These are phyloP conservation scores for Microstegium vimineum DNA, from an alignment of 176 grass and related monocot species.

Conservation along the genomic window DNA sequence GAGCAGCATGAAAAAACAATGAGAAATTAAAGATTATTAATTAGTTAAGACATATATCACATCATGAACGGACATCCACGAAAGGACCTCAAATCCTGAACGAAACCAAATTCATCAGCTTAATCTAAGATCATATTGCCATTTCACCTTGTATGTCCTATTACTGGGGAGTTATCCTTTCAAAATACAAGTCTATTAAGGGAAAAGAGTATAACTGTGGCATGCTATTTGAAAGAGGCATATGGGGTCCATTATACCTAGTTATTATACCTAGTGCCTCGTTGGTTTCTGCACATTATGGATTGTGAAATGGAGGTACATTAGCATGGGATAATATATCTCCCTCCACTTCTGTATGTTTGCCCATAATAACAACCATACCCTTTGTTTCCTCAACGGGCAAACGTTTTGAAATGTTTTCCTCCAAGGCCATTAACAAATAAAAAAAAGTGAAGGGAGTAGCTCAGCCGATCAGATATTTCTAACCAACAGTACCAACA, in stretches of 20 bases:
- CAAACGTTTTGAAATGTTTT: background rate
- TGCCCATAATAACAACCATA: background rate
- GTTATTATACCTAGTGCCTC: background rate
- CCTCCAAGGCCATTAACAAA: background rate
- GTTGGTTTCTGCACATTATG: background rate
- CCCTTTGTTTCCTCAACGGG: background rate
- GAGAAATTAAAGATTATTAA: constrained; percentile 22
- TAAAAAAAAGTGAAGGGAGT: background rate
- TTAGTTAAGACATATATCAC: background rate
- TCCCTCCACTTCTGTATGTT: background rate
- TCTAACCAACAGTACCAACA: background rate
- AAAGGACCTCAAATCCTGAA: background rate
- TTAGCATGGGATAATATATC: constrained; percentile 11
- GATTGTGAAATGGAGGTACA: constrained; percentile 8
- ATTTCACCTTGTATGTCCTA: background rate
- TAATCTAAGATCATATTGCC: background rate
- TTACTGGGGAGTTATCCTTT: background rate
- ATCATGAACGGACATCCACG: background rate
- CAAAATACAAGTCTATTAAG: background rate
- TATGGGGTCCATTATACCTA: background rate
- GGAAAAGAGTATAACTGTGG: background rate
- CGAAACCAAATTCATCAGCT: constrained; percentile 9
- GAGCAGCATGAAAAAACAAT: constrained; percentile 20
- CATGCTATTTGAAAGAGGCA: constrained; percentile 9
- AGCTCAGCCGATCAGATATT: background rate